A percentile compares a stretch with the other conserved stretches of the same genome.
phyloP scores from a whole-genome alignment of 495 filamentous ascomycete species.

The Beverwykella pulmonaria region DNA sequence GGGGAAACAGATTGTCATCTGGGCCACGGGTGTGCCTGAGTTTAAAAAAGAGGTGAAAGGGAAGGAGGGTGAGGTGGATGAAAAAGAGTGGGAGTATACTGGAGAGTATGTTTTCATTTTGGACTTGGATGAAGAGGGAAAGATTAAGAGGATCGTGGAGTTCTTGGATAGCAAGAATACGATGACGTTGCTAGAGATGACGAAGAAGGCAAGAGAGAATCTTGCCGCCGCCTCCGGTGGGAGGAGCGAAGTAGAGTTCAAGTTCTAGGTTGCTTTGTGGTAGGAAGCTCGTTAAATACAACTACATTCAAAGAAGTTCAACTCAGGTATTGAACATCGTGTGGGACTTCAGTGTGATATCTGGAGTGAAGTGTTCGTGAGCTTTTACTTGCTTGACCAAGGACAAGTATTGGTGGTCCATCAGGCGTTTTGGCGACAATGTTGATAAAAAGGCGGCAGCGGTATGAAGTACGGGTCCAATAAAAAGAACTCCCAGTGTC shows the following conservation, averaged over 20 bases:
- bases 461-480: too few relatives aligned
- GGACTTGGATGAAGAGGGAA: conserved; percentile 11
- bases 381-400: too few relatives aligned
- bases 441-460: too few relatives aligned
- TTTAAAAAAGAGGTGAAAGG: conserved; percentile 18
- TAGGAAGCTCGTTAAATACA: too few relatives aligned
- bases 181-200: conserved; percentile 5
- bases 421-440: too few relatives aligned
- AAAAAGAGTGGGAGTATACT: conserved; percentile 17
- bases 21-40: conserved; percentile 18
- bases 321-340: too few relatives aligned
- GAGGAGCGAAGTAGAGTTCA: background rate
- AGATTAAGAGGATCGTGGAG: conserved; percentile 30
- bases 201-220: conserved; percentile 9
- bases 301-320: too few relatives aligned
- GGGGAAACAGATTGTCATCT: conserved; percentile 12
- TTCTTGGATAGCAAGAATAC: conserved; percentile 26
- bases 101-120: conserved; percentile 26
- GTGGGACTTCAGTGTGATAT: too few relatives aligned
- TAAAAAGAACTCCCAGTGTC: too few relatives aligned
- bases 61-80: background rate
- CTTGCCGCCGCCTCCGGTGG: background rate
- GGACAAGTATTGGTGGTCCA: too few relatives aligned
- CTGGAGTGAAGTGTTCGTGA: too few relatives aligned
- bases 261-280: background rate